Base-by-base conservation (phyloP, 1,284 basidiomycete species). In the Cutaneotrichosporon cavernicola region DNA sequence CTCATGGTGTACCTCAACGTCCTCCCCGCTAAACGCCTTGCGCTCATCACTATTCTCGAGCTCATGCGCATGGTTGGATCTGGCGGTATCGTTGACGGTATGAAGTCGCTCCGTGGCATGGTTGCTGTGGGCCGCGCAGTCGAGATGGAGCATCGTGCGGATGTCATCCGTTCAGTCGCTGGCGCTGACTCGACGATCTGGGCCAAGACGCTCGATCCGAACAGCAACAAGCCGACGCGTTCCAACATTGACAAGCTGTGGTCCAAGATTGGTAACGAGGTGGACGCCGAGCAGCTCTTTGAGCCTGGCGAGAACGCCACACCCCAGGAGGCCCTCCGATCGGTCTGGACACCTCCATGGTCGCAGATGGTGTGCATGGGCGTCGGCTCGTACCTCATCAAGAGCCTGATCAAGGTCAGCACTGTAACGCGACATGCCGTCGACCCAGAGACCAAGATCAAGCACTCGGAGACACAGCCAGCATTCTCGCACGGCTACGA, bases 401-500 rank as follows among this genome's bases (percentile, higher is more conserved):
- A 93, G 69, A 87, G 87, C 62, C 81, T 97, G 66, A 90, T 97
- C 86, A 88, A 92, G 59, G 86, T 89, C 1, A 92, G 95, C 1
- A 87, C 86, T 60, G 88, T 98, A n/a, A 83, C 83, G 56, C 84
- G 92, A 62, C 21, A 85, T 84, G 58, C 86, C 81, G 2, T 69
- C 34, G 56, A 63, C 38, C 66, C 58, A 30, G 16, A 31, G 53
- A 16, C 70, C 91, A 89, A 36, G 34, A 62, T 63, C 30, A 3
- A 18, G 34, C 60, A 65, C 14, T 81, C 84, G 49, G 94, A 98
- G 80, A 82, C 84, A 18, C 96, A 98, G 72, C 91, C 92, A 0
- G 96, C 95, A 0, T 96, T 99, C 81, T 89, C 88, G 66, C 92
- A 97, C 75, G 85, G 88, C 2, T 97, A 97, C 76, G 95, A 98